Base-by-base conservation (phyloP, 768 basidiomycete species). In the Boletus eberwhitei region DNA sequence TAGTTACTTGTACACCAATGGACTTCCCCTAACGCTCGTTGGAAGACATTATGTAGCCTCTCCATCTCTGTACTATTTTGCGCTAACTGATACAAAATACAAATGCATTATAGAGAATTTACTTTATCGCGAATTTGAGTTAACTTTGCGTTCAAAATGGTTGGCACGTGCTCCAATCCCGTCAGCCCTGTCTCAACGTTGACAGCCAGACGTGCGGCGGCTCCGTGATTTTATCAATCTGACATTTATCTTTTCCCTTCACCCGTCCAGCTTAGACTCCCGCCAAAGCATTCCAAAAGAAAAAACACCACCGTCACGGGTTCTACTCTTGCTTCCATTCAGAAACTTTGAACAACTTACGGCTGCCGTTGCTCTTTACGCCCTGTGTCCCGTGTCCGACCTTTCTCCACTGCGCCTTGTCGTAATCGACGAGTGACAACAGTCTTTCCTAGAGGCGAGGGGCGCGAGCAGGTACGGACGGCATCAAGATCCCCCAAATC, bases 1-100 rank as follows among this genome's bases (percentile, higher is more conserved):
- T 69, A 63, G 69, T 62, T 70, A 63, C 48, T 38, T 69, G 68
- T 69, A 69, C 63, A 67, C 59, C 58, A 69, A 63, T 53, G 66
- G 66, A 67, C 68, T 57, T 62, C 63, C 54, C 39, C 54, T 67
- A 57, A 43, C 46, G 22, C 43, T 37, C 48, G 52, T 35, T 45
- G 59, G 63, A 67, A 67, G 59, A 67, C 55, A 54, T 52, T 60
- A 69, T 69, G 68, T 69, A 71, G 70, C 68, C 63, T 58, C 58
- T 36, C 53, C 54, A 58, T 51, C 37, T 57, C 9, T 69, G 68
- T 69, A 69, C 68, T 54, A 62, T 54, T 21, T 55, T 44, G 48
- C 41, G 52, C 46, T 64, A 39, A 59, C 58, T 49, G 58, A 52
- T 50, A 21, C 47, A 16, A 21, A 64, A 64, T 40, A 45, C 46